Base-by-base conservation (phyloP, 2,329 filamentous ascomycete species). In the Ascosphaera acerosa region DNA sequence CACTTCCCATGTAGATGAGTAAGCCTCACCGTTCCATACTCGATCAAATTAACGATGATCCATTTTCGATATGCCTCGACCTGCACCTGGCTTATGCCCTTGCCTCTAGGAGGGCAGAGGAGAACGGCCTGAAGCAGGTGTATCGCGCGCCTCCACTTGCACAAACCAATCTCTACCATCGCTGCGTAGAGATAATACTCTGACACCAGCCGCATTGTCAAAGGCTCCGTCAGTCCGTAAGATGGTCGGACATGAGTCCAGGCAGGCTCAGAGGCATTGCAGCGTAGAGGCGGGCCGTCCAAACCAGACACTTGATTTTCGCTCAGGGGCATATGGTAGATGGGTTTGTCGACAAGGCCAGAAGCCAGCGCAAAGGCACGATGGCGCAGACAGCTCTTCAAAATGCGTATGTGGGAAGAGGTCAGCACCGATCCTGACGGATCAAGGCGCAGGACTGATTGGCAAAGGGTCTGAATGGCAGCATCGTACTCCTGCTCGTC, bases 51-150 rank as follows among this genome's bases (percentile, higher is more conserved):
- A 6, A 81, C 62, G 10, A 97, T 55, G 6, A 89, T 47, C 76
- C 80, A 92, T 51, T 84, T 89, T 54, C 84, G 89, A 58, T 90
- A 84, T 4, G 78, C 77, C 40, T 91, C 80, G 3, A 76, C 59
- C 74, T 87, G 87, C 31, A 89, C 61, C 46, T 70, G 72, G 49
- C 73, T 84, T 20, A 66, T 61, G 18, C 60, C 56, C 14, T 70
- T 70, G 32, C 57, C 59, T 6, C 25, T n/a, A 0, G 61, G 58
- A 1, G 81, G 77, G 34, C 71, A 70, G 3, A 70, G 65, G 20
- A 90, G 57, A 27, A 67, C 64, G 35, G 66, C 60, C 40, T 69
- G 65, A 16, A 81, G 59, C 18, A 70, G 67, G 22, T 59, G 59
- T 10, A 61, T 52, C 0, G 75, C 72, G 34, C 62, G 63, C 12